Evolutionary conservation across 176 grass and related monocot genomes (phyloP).

Genomic region (Alloteropsis semialata): DNA sequence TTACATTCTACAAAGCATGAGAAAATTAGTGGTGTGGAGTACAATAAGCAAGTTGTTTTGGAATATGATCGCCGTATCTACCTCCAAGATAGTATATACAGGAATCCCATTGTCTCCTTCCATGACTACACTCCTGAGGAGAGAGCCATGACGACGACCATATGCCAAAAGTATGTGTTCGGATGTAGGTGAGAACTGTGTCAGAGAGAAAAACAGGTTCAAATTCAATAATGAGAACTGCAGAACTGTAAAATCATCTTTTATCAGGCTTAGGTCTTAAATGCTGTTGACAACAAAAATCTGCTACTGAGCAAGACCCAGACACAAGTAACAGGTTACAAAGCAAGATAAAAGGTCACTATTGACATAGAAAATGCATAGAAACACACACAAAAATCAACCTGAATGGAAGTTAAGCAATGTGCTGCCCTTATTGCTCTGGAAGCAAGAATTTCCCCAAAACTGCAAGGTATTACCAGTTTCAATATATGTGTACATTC

Average conservation of each 20-base stretch:
- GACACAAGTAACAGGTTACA: neutral
- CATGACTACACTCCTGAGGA: slow-evolving; percentile 86
- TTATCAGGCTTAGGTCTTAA: neutral
- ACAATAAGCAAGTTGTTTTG: neutral
- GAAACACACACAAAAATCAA: slow-evolving; percentile 34
- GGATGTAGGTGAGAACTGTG: slow-evolving; percentile 97
- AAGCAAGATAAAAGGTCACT: neutral
- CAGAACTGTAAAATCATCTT: neutral
- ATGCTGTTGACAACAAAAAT: neutral
- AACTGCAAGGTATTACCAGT: slow-evolving; percentile 52
- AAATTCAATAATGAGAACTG: slow-evolving; percentile 28
- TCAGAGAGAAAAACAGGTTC: neutral
- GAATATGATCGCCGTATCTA: slow-evolving; percentile 20
- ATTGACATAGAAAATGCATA: neutral
- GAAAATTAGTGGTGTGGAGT: neutral
- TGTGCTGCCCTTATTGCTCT: slow-evolving; percentile 94
- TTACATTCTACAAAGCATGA: neutral
- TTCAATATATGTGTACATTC: slow-evolving; percentile 12
- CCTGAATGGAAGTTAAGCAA: slow-evolving; percentile 99
- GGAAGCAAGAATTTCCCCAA: slow-evolving; percentile 76
- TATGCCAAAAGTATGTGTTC: slow-evolving; percentile 96
- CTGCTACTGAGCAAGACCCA: neutral
- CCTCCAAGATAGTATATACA: slow-evolving; percentile 99
- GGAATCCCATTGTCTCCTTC: slow-evolving; percentile 86
- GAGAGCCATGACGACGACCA: slow-evolving; percentile 88